These are phyloP conservation scores for Calocera viscosa DNA, from an alignment of 768 basidiomycete genomes.

Conservation along the genomic window DNA sequence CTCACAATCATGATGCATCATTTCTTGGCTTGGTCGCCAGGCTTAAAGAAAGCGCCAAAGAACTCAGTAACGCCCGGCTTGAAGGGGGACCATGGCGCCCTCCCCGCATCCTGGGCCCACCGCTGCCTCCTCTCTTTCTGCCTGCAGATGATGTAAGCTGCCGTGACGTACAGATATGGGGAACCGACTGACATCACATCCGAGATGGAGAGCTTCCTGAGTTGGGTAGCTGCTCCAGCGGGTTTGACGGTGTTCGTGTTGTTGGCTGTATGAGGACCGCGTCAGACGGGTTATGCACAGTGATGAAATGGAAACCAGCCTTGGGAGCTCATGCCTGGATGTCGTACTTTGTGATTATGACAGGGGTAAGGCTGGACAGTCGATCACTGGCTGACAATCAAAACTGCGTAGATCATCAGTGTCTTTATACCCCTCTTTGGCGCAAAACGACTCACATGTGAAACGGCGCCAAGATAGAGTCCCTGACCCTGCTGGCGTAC, in stretches of 20 bases:
- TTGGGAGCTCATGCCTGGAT: background rate
- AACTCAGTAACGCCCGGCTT: background rate
- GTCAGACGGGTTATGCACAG: background rate
- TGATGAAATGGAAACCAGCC: background rate
- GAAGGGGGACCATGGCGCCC: background rate
- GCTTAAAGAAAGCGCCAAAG: background rate
- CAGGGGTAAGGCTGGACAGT: no score
- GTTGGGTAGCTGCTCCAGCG: background rate
- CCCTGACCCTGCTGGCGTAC: no score
- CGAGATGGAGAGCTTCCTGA: background rate
- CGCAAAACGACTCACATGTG: no score
- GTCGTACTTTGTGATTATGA: no score
- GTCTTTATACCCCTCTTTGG: background rate
- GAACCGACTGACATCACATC: background rate
- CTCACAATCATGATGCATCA: no score
- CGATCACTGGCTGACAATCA: no score
- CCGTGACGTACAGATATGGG: background rate
- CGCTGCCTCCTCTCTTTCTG: background rate
- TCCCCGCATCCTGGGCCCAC: background rate
- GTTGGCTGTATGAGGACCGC: background rate
- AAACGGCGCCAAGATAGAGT: no score
- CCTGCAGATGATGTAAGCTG: background rate
- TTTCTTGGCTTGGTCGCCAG: background rate
- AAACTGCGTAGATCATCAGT: background rate
- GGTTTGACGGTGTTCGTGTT: background rate